Conservation (phyloP, 495 filamentous ascomycete genomes). For the Penicillium manginii region DNA sequence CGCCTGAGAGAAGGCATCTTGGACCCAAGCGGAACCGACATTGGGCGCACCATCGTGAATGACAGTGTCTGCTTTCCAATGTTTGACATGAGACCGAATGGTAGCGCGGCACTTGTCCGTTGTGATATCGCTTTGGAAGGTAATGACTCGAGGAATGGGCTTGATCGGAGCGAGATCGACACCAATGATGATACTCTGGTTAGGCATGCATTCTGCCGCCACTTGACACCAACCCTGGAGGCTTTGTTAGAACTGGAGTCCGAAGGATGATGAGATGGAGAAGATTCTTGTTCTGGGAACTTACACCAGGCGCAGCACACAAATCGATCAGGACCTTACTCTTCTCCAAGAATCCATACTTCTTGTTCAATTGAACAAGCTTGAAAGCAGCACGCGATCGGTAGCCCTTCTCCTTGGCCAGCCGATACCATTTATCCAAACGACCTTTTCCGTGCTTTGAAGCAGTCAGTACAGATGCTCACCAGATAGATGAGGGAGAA, state of each 20-base stretch:
- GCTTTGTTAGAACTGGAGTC: conserved; percentile 31
- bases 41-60: conserved; percentile 98
- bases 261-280: not conserved
- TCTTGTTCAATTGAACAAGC: conserved; percentile 97
- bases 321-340: conserved; percentile 96
- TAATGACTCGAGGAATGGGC: conserved; percentile 87
- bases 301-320: conserved; percentile 91
- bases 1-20: conserved; percentile 97
- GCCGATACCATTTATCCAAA: conserved; percentile 95
- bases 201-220: conserved; percentile 91
- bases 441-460: conserved; percentile 90
- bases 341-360: conserved; percentile 96
- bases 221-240: conserved; percentile 95
- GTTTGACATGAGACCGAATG: conserved; percentile 87
- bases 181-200: conserved; percentile 86
- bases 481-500: not conserved
- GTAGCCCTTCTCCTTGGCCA: conserved; percentile 99
- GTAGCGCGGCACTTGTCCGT: conserved; percentile 96
- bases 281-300: conserved; percentile 31
- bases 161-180: conserved; percentile 97
- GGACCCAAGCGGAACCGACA: conserved; percentile 96
- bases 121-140: conserved; percentile 97
- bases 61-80: conserved; percentile 97
- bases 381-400: conserved; percentile 97
- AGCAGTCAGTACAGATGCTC: conserved; percentile 26